Base-by-base conservation (phyloP, 108 stramenopile species). In the Nitzschia sp. region DNA sequence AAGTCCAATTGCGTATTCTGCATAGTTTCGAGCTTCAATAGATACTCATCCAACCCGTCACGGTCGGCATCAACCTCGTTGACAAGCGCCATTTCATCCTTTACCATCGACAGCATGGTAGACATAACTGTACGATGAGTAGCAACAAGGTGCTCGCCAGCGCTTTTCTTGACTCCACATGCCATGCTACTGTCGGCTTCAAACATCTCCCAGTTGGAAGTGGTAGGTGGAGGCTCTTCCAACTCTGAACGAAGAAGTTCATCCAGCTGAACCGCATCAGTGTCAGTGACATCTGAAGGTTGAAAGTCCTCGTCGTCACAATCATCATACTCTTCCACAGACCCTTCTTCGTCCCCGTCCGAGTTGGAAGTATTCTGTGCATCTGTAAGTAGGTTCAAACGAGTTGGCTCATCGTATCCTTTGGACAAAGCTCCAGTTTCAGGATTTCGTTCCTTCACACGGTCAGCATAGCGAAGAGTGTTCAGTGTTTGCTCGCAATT, bases 401-500 rank as follows among this genome's bases (percentile, higher is more conserved):
- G 68, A 17, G 50, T 51, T 14, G 75, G 69, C 48, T 70, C 26
- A 41, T 73, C 48, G 39, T 42, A 79, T 12, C 64, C 42, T 34
- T 42, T 46, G 14, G 87, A 56, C 19, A 87, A 73, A 39, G 68
- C 72, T 6, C 93, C 90, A 21, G 74, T 86, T 58, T 84, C 73
- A n/a, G 90, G 58, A 75, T 91, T 78, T n/a, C 89, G 86, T 56
- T 95, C 92, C 77, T 97, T 97, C 37, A 97, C 94, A 50, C 96
- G 85, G 55, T 98, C 95, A 10, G 97, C 96, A 75, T 97, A 98
- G 8, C 97, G 86, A 19, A 99, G 86, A n/a, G 99, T 99, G 69
- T 99, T 99, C 57, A 97, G 67, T 3, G 97, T 97, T 70, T 98
- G 99, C 63, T 99, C 83, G 53, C 96, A 95, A 43, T 95, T 91